Percentiles rank a stretch among this genome's conserved stretches.
Evolutionary conservation across 129 eudicot species (phyloP).

Genomic region (Helianthus annuus): DNA sequence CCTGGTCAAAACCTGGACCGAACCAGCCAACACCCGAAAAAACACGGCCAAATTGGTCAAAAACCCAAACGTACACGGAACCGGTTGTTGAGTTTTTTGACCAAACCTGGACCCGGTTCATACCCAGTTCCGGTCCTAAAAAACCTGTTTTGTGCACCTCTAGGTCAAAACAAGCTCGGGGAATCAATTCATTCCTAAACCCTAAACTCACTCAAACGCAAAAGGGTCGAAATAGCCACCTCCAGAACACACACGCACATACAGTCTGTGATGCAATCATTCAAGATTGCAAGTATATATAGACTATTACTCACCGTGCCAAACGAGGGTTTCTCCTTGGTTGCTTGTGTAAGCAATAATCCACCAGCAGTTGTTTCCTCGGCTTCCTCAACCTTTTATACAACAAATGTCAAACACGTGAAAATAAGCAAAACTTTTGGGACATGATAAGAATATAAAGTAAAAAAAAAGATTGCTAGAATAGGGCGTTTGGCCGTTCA

Average conservation of each 20-base stretch:
- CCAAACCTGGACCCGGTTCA: no score
- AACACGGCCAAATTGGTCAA: no score
- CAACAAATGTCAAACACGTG: background rate
- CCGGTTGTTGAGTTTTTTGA: no score
- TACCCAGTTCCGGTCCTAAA: no score
- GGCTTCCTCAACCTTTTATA: slow-evolving; percentile 63
- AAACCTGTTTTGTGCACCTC: no score
- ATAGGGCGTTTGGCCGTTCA: background rate
- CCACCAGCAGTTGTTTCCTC: slow-evolving; percentile 90
- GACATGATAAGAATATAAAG: background rate
- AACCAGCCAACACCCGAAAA: no score
- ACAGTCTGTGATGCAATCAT: background rate
- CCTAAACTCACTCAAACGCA: background rate
- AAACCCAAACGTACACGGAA: no score
- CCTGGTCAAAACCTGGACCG: no score
- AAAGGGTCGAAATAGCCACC: background rate
- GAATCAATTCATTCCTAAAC: background rate
- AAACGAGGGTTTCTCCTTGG: slow-evolving; percentile 85
- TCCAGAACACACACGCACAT: background rate
- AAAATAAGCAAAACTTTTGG: background rate
- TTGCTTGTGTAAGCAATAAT: slow-evolving; percentile 66
- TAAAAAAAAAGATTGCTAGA: background rate
- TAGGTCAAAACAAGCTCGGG: background rate
- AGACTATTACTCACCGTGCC: slow-evolving; percentile 59
- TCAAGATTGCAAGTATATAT: background rate